Conservation (phyloP, 2,329 filamentous ascomycete genomes). For the Trichophyton verrucosum region DNA sequence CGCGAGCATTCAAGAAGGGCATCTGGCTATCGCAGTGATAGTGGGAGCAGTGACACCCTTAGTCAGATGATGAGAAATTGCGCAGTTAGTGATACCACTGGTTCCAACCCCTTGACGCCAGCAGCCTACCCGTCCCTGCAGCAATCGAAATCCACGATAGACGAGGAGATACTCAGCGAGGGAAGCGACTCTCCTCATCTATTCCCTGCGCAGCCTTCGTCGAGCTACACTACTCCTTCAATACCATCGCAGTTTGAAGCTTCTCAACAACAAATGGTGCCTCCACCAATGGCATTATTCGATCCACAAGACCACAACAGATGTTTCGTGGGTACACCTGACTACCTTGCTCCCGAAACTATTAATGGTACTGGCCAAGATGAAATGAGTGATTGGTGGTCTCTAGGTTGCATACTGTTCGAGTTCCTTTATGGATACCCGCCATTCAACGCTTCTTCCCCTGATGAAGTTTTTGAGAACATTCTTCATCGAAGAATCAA, state of each 20-base stretch:
- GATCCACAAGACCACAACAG: constrained; percentile 88
- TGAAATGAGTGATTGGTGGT: constrained; percentile 99
- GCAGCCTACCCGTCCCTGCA: constrained; percentile 15
- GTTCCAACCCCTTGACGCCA: constrained; percentile 15
- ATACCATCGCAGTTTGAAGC: constrained; percentile 22
- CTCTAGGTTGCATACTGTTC: constrained; percentile 93
- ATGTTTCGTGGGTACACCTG: constrained; percentile 89
- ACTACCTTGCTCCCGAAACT: constrained; percentile 93
- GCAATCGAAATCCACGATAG: constrained; percentile 31
- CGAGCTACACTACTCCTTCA: constrained; percentile 36
- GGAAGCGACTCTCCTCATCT: constrained; percentile 67
- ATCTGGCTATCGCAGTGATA: constrained; percentile 81
- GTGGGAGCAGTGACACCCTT: constrained; percentile 75
- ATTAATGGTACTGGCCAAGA: constrained; percentile 92
- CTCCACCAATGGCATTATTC: constrained; percentile 84
- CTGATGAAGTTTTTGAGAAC: constrained; percentile 93
- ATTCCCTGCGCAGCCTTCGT: constrained; percentile 49
- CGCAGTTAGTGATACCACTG: constrained; percentile 49
- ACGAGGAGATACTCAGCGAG: constrained; percentile 62
- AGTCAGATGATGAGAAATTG: constrained; percentile 71
- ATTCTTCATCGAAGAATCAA: constrained; percentile 80
- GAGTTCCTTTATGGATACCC: constrained; percentile 90
- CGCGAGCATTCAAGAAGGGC: constrained; percentile 55
- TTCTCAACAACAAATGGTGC: constrained; percentile 61
- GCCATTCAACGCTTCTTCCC: constrained; percentile 80